Base-by-base conservation (phyloP, 257 asterid genomes). In the Nicotiana noctiflora region DNA sequence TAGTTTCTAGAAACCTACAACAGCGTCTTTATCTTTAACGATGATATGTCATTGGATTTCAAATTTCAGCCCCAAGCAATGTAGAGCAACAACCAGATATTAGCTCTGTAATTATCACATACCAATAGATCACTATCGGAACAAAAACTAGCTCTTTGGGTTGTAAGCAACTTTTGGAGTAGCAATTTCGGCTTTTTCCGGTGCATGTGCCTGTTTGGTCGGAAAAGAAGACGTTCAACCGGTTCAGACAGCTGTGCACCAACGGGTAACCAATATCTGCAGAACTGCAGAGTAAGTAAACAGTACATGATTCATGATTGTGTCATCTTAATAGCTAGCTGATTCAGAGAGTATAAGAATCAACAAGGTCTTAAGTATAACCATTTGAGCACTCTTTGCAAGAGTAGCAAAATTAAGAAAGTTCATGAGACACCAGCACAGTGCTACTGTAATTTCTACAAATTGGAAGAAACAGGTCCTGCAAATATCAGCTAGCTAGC, bases 181-280 rank as follows among this genome's bases (percentile, higher is more conserved):
- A 76, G 9, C 82, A 29, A 9, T 63, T 0, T 65, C 78, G 62
- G 85, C 64, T 70, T 66, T 83, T 49, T 75, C 90, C 29, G 84
- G 87, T 12, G 85, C 72, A 84, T 84, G 90, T 13, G 32, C 99
- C 98, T 70, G 94, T 87, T 79, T n/a, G n/a, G n/a, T n/a, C 95
- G 89, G 83, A 92, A 96, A 82, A 96, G 97, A 88, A 94, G 92
- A 81, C 93, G 97, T 87, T 92, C 89, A 75, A 92, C 97, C 15
- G 99, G 98, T 1, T 94, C 98, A 0, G 98, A 92, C 56, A 97
- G 97, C 75, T 94, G 98, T 65, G 98, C 98, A 51, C 98, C 99
- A 34, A 94, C 98, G 2, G 98, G 92, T 56, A 96, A 91, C 98
- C 98, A 96, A 67, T 94, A 94, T 87, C 99, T 94, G 86, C 82